These are phyloP conservation scores for Akebia trifoliata DNA, from an alignment of 164 flowering plant genomes.

Conservation along the genomic window DNA sequence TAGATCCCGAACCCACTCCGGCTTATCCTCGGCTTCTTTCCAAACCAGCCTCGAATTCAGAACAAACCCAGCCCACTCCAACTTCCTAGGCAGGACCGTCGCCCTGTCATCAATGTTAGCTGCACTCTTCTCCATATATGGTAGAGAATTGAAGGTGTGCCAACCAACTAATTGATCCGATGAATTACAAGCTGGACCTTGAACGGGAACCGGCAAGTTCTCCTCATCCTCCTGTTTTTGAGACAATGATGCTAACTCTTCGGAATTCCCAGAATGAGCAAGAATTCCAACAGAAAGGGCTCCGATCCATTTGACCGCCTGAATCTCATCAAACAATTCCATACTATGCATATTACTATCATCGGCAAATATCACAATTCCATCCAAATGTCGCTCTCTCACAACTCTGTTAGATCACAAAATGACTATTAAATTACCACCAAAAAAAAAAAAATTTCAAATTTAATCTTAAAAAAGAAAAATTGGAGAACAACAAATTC, in stretches of 20 bases:
- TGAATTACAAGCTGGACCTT: slow-evolving; percentile 94
- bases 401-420: slow-evolving; percentile 58
- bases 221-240: slow-evolving; percentile 34
- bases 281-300: slow-evolving; percentile 92
- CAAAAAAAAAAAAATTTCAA: background rate
- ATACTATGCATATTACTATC: slow-evolving; percentile 92
- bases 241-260: slow-evolving; percentile 18
- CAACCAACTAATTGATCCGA: slow-evolving; percentile 76
- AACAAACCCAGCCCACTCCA: slow-evolving; percentile 97
- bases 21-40: slow-evolving; percentile 66
- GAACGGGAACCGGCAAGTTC: slow-evolving; percentile 55
- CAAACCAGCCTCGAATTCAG: slow-evolving; percentile 85
- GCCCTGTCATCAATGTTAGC: slow-evolving; percentile 63
- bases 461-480: background rate
- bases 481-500: background rate
- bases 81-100: slow-evolving; percentile 69
- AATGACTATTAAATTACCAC: slow-evolving; percentile 11
- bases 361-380: slow-evolving; percentile 90
- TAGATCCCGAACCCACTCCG: slow-evolving; percentile 71
- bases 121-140: slow-evolving; percentile 57
- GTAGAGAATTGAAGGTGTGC: slow-evolving; percentile 73
- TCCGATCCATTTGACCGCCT: slow-evolving; percentile 80
- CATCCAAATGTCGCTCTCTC: slow-evolving; percentile 75
- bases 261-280: slow-evolving; percentile 45
- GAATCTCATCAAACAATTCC: slow-evolving; percentile 96